Evolutionary conservation across 345 rosid species (phyloP).

Genomic region (Euclidium syriacum): DNA sequence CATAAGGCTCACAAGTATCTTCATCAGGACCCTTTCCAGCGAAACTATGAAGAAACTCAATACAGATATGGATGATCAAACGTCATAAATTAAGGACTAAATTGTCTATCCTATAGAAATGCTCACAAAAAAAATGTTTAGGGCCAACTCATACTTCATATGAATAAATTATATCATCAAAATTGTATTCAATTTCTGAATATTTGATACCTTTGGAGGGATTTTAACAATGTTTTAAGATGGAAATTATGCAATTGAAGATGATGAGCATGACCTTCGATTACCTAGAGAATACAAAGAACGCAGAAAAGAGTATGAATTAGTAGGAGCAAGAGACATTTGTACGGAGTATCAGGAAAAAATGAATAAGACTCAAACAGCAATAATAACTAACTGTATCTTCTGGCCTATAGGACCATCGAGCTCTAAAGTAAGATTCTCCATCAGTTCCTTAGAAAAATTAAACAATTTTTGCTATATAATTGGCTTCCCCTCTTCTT

Average conservation of each 20-base stretch:
- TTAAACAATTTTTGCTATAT: constrained; percentile 37
- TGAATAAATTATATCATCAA: background rate
- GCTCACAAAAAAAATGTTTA: too few relatives aligned
- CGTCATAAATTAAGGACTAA: background rate
- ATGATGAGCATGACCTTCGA: constrained; percentile 6
- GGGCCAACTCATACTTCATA: constrained; percentile 32
- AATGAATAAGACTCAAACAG: background rate
- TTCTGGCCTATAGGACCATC: constrained; percentile 38
- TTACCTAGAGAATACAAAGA: constrained; percentile 22
- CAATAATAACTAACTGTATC: constrained; percentile 36
- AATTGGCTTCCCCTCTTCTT: constrained; percentile 27
- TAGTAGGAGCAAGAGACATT: background rate
- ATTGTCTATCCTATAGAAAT: too few relatives aligned
- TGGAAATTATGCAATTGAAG: constrained; percentile 32
- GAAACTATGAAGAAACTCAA: background rate
- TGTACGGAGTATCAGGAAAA: background rate
- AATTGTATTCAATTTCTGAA: background rate
- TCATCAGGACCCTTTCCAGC: too few relatives aligned
- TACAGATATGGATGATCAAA: background rate
- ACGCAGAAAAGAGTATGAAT: background rate
- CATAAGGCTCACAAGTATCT: too few relatives aligned
- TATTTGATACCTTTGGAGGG: constrained; percentile 26
- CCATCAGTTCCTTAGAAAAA: constrained; percentile 26
- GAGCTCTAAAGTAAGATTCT: constrained; percentile 26
- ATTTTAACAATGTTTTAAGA: constrained; percentile 23